phyloP scores from a whole-genome alignment of 179 eudicot species.

The Spergularia azorica region DNA sequence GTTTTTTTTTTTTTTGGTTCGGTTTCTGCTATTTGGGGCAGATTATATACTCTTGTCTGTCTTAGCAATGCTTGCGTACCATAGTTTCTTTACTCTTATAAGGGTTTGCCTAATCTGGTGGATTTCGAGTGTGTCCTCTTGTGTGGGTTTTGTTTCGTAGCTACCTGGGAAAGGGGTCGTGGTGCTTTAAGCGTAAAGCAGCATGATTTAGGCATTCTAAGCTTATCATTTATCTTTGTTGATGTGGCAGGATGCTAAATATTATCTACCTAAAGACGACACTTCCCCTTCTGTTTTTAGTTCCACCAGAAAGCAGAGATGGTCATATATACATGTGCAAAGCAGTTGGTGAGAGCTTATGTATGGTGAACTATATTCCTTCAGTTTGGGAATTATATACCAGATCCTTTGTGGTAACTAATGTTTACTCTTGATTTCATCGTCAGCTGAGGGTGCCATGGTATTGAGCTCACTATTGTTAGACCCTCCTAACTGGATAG shows the following conservation, averaged over 20 bases:
- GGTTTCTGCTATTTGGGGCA: too few relatives aligned
- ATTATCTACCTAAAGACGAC: constrained; percentile 82
- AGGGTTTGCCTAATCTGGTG: too few relatives aligned
- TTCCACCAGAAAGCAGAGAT: constrained; percentile 89
- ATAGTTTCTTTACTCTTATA: too few relatives aligned
- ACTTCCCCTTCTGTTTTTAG: constrained; percentile 92
- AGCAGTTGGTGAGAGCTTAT: constrained; percentile 91
- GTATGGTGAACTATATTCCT: constrained; percentile 46
- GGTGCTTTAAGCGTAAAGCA: neutral
- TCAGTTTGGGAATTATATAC: neutral
- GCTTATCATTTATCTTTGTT: neutral
- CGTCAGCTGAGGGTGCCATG: constrained; percentile 27
- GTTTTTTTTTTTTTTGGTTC: too few relatives aligned
- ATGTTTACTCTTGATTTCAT: neutral
- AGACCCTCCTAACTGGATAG: too few relatives aligned
- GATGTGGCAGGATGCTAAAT: constrained; percentile 72
- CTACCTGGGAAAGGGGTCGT: neutral
- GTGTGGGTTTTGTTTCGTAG: neutral
- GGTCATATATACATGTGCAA: constrained; percentile 97
- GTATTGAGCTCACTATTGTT: too few relatives aligned
- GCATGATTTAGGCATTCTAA: neutral
- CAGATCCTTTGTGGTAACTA: neutral
- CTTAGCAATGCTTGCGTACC: neutral
- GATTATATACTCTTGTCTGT: neutral
- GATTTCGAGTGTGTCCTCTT: too few relatives aligned